These are phyloP conservation scores for Nothophytophthora sp. DNA, from an alignment of 352 stramenopile species.

Conservation along the genomic window DNA sequence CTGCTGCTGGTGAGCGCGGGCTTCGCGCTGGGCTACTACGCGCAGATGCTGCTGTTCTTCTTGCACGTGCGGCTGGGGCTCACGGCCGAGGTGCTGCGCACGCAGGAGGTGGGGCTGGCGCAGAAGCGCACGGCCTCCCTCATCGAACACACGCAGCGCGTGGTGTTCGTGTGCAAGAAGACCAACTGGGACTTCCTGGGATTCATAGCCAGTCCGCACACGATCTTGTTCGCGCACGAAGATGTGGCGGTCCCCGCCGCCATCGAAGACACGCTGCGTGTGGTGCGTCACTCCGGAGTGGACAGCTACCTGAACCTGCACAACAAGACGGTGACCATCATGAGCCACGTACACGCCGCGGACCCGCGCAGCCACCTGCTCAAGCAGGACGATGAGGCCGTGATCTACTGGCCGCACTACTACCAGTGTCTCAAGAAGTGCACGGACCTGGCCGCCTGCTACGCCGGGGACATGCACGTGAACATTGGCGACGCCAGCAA, in stretches of 20 bases:
- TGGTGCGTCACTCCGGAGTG: constrained; percentile 62
- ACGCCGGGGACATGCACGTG: constrained; percentile 81
- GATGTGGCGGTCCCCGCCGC: constrained; percentile 53
- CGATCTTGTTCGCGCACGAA: constrained; percentile 67
- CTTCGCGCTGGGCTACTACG: constrained; percentile 68
- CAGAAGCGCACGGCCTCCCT: constrained; percentile 53
- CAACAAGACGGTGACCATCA: constrained; percentile 83
- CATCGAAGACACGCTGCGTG: constrained; percentile 54
- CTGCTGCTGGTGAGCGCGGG: constrained; percentile 20
- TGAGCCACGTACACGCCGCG: constrained; percentile 61
- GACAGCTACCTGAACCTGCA: constrained; percentile 80
- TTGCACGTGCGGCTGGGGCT: constrained; percentile 59
- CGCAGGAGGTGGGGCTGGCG: constrained; percentile 35
- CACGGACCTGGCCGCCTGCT: constrained; percentile 63
- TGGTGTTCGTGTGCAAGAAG: constrained; percentile 73
- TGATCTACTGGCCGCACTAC: constrained; percentile 82
- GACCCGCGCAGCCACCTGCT: constrained; percentile 59
- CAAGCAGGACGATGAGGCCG: constrained; percentile 77
- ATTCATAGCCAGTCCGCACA: constrained; percentile 62
- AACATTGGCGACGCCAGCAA: constrained; percentile 67
- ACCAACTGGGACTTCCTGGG: constrained; percentile 83
- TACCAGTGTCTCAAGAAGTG: constrained; percentile 77
- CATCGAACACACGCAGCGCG: constrained; percentile 53
- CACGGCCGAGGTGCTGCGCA: constrained; percentile 51
- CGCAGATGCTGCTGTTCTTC: constrained; percentile 71